Evolutionary conservation across 169 alveolate species (phyloP), one percentile per base, ranked within the genome.

Genomic region (Plasmodium malariae): DNA sequence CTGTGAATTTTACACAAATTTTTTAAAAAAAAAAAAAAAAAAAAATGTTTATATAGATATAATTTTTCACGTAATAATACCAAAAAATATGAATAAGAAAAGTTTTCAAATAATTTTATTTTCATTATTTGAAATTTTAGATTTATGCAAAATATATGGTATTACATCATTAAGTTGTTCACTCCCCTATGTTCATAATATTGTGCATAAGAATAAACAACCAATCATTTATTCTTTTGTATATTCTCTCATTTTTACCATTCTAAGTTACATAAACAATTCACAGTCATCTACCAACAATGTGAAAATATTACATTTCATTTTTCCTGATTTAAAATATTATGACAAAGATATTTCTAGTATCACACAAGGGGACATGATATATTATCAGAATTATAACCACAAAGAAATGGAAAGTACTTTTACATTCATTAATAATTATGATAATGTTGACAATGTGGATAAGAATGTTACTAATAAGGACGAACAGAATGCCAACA

Each of bases 41-140:
- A 83, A 83, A 51, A 68, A 57, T 37, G 54, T 83, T 3, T 28
- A 32, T 14, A 60, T 83, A 48, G 85, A 83, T n/a, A 34, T 83
- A 28, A 83, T 83, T 49, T 83, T 60, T 60, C 91, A 83, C 21
- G 74, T 83, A 6, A 26, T 83, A 67, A 83, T 83, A 3, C 91
- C 91, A 26, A 67, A 65, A 48, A 65, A 67, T 21, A 60, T 45
- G 43, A 83, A 83, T 60, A 55, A 63, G 26, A 83, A 65, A 68
- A 83, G 85, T 14, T 83, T 83, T 24, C 26, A 83, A 67, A 83
- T 83, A 30, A 69, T 83, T 26, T 48, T 83, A 12, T 60, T 67
- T 55, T 83, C 91, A 0, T 43, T 83, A 71, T 68, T 83, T 69
- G 51, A 83, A 72, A 68, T 83, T 21, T 26, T 83, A 55, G 91